These are phyloP conservation scores for Amphicarpaea edgeworthii DNA, from an alignment of 306 rosid species.

Conservation along the genomic window DNA sequence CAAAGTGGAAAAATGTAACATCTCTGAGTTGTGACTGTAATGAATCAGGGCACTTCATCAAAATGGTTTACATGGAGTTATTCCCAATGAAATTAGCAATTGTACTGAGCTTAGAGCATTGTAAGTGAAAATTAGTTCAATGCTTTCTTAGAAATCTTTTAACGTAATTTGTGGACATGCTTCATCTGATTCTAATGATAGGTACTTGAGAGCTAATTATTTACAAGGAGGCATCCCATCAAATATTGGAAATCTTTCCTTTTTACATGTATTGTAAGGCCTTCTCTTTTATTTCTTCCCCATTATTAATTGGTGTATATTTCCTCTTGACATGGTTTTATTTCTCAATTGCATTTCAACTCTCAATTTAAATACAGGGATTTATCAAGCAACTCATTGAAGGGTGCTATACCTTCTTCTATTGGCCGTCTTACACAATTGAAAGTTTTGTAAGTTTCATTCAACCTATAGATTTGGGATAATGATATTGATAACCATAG, in stretches of 20 bases:
- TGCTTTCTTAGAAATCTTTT: conserved; percentile 22
- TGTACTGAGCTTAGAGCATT: conserved; percentile 91
- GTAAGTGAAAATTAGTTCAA: conserved; percentile 55
- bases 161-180: conserved; percentile 1
- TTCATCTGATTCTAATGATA: conserved; percentile 45
- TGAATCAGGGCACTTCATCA: conserved; percentile 90
- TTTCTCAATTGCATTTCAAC: not conserved
- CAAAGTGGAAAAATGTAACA: not conserved
- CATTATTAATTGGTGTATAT: conserved; percentile 1
- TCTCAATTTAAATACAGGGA: conserved; percentile 59
- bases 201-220: conserved; percentile 93
- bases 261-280: conserved; percentile 83
- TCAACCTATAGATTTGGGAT: conserved; percentile 1
- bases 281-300: not conserved
- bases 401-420: conserved; percentile 93
- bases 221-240: conserved; percentile 95
- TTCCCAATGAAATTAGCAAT: conserved; percentile 82
- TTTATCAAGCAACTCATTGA: conserved; percentile 84
- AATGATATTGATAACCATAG: conserved; percentile 11
- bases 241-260: conserved; percentile 85
- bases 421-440: conserved; percentile 81
- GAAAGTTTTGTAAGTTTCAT: conserved; percentile 71
- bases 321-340: not conserved
- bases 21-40: conserved; percentile 5
- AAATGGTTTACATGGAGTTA: conserved; percentile 88